Conservation (phyloP, 2,329 filamentous ascomycete species). For the Penicillium aurantiogriseum region DNA sequence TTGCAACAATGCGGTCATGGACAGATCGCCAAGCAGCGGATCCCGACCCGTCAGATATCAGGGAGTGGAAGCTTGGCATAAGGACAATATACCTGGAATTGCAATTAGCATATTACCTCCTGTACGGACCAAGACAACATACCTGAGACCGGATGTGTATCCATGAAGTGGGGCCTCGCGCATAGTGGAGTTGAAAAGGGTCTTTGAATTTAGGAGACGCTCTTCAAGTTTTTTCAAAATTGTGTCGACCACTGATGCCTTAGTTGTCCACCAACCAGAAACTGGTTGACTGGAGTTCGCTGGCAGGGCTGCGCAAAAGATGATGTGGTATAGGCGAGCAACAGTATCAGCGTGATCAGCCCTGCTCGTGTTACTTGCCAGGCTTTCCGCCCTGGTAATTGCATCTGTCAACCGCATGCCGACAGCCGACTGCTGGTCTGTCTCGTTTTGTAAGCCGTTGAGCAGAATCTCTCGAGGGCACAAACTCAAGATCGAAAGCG, state of each 20-base stretch:
- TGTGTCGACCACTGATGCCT: conserved; percentile 53
- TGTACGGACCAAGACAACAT: conserved; percentile 19
- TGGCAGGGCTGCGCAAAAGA: conserved; percentile 58
- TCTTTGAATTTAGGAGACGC: conserved; percentile 63
- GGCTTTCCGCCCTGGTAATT: conserved; percentile 35
- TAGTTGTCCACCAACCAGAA: conserved; percentile 35
- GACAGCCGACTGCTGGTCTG: conserved; percentile 20
- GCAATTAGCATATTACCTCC: not conserved
- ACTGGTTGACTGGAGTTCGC: conserved; percentile 22
- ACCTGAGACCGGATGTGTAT: conserved; percentile 66
- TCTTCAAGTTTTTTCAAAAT: conserved; percentile 62
- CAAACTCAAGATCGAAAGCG: conserved; percentile 47
- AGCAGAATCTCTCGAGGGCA: conserved; percentile 35
- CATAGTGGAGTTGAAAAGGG: conserved; percentile 65
- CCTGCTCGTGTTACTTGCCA: conserved; percentile 63
- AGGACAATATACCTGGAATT: conserved; percentile 49
- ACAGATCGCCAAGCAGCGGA: conserved; percentile 32
- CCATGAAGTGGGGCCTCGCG: conserved; percentile 67
- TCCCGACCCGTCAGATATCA: conserved; percentile 29
- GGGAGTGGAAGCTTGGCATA: conserved; percentile 39
- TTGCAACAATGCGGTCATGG: conserved; percentile 54
- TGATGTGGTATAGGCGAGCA: conserved; percentile 70
- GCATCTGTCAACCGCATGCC: conserved; percentile 32
- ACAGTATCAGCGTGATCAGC: conserved; percentile 92
- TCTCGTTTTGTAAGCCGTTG: conserved; percentile 5